Percentiles rank a stretch among this genome's conserved stretches.
Evolutionary conservation across 2,329 filamentous ascomycete genomes (phyloP).

Genomic region (Coleophoma cylindrospora): DNA sequence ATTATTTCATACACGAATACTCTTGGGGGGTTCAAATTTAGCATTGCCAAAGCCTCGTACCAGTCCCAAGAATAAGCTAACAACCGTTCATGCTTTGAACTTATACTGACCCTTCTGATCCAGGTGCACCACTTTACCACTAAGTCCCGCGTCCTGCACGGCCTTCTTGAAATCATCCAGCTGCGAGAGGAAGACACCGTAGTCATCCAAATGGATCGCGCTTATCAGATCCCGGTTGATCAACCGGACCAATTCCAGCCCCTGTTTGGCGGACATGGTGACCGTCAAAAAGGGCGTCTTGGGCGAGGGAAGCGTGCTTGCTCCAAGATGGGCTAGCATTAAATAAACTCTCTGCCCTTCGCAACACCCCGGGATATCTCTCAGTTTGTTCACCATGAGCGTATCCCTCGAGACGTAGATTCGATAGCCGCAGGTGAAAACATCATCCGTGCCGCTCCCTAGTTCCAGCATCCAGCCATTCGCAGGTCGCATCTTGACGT

Average conservation of each 20-base stretch:
- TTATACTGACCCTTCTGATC: slow-evolving; percentile 52
- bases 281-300: slow-evolving; percentile 58
- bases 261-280: slow-evolving; percentile 63
- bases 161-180: slow-evolving; percentile 54
- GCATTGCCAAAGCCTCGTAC: too few species aligned
- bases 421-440: too few species aligned
- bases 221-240: slow-evolving; percentile 58
- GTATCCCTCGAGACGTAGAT: too few species aligned
- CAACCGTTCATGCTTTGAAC: slow-evolving; percentile 38
- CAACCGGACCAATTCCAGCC: slow-evolving; percentile 52
- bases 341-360: too few species aligned
- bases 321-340: slow-evolving; percentile 17
- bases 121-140: slow-evolving; percentile 52
- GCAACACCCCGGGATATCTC: too few species aligned
- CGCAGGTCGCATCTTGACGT: too few species aligned
- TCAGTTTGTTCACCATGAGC: too few species aligned
- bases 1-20: too few species aligned
- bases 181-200: slow-evolving; percentile 55
- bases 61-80: neutral
- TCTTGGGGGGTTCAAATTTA: too few species aligned
- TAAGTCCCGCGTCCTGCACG: slow-evolving; percentile 44
- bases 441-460: too few species aligned
- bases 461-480: too few species aligned
- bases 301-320: slow-evolving; percentile 59
- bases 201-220: slow-evolving; percentile 61